Conservation (phyloP, 2,329 filamentous ascomycete species). For the Fusarium lyarnte region DNA sequence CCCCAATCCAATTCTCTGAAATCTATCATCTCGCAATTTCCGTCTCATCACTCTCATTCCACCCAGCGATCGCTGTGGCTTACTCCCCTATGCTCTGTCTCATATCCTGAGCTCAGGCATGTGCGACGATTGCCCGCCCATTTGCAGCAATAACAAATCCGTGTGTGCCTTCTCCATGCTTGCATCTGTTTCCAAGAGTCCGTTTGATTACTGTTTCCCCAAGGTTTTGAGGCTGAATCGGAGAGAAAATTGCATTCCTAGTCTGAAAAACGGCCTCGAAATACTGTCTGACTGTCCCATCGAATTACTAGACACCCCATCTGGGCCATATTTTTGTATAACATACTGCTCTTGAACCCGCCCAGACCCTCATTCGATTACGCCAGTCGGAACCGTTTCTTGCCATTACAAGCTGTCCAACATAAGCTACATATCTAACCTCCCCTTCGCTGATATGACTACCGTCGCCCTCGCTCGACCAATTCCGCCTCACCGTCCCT, state of each 20-base stretch:
- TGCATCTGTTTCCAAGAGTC: slow-evolving; percentile 19
- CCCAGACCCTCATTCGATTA: slow-evolving; percentile 11
- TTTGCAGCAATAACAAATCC: slow-evolving; percentile 33
- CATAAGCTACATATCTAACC: neutral
- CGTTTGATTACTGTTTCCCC: slow-evolving; percentile 24
- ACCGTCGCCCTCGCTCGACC: slow-evolving; percentile 64
- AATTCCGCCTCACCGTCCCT: slow-evolving; percentile 56
- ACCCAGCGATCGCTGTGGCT: slow-evolving; percentile 22
- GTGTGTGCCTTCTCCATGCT: slow-evolving; percentile 22
- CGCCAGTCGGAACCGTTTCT: neutral
- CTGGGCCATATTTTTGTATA: slow-evolving; percentile 22
- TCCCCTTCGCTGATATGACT: slow-evolving; percentile 55
- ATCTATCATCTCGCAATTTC: slow-evolving; percentile 10
- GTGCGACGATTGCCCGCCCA: slow-evolving; percentile 30
- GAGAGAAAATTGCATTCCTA: slow-evolving; percentile 22
- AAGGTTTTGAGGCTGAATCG: slow-evolving; percentile 28
- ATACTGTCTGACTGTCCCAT: slow-evolving; percentile 17
- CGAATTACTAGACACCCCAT: slow-evolving; percentile 13
- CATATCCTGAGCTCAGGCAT: slow-evolving; percentile 34
- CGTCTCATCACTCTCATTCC: slow-evolving; percentile 17
- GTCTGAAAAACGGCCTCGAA: slow-evolving; percentile 15
- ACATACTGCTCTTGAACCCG: slow-evolving; percentile 20
- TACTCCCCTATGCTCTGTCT: slow-evolving; percentile 24
- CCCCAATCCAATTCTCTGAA: neutral
- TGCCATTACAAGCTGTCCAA: slow-evolving; percentile 7